Evolutionary conservation across 23 red algal genomes (phyloP).

Genomic region (Rhodosorus marinus): DNA sequence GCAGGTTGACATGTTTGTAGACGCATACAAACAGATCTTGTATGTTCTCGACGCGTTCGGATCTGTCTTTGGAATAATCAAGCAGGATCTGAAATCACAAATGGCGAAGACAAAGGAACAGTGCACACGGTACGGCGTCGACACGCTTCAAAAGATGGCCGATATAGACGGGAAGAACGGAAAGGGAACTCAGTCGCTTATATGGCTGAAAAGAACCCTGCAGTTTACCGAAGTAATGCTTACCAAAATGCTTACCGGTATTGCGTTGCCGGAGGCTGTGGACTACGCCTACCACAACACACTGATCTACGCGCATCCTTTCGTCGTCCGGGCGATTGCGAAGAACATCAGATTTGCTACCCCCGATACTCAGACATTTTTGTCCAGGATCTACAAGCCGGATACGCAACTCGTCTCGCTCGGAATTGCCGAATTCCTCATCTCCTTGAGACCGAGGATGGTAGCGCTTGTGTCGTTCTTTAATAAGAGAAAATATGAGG

Average conservation of each 20-base stretch:
- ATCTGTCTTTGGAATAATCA: not conserved
- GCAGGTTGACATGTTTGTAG: not conserved
- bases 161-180: not conserved
- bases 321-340: not conserved
- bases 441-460: not conserved
- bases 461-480: not conserved
- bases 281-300: not conserved
- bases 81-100: not conserved
- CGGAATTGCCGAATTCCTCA: not conserved
- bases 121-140: not conserved
- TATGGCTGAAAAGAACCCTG: not conserved
- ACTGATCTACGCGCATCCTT: not conserved
- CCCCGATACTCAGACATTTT: not conserved
- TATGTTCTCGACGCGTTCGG: not conserved
- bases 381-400: not conserved
- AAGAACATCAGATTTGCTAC: not conserved
- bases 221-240: not conserved
- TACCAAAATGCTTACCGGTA: not conserved
- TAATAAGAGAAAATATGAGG: not conserved
- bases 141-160: not conserved
- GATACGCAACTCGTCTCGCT: not conserved
- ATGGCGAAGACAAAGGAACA: not conserved
- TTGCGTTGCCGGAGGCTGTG: not conserved
- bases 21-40: not conserved
- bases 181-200: not conserved